These are phyloP conservation scores for Cymbidium sinense DNA, from an alignment of 106 monocot species.

Conservation along the genomic window DNA sequence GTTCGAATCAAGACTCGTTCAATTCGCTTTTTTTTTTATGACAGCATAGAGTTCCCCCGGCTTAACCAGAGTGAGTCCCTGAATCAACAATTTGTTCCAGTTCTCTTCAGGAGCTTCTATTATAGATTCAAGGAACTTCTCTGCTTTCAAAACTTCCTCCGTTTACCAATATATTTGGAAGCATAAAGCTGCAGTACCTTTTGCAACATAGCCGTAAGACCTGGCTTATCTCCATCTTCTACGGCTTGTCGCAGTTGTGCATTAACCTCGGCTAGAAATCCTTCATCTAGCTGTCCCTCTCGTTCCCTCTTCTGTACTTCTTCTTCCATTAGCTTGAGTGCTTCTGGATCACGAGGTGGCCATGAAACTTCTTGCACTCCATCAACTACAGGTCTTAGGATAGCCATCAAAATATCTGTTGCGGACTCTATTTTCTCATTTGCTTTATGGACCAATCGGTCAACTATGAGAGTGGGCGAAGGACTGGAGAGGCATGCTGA, in stretches of 20 bases:
- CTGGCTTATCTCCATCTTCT: slow-evolving; percentile 95
- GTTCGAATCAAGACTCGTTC: too few species aligned
- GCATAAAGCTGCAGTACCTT: slow-evolving; percentile 92
- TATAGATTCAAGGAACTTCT: too few species aligned
- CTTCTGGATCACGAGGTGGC: slow-evolving; percentile 68
- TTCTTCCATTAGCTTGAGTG: slow-evolving; percentile 54
- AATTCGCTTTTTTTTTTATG: too few species aligned
- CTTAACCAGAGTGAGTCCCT: too few species aligned
- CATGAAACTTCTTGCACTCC: slow-evolving; percentile 67
- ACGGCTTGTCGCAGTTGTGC: slow-evolving; percentile 90
- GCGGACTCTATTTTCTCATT: slow-evolving; percentile 79
- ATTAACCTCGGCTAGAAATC: slow-evolving; percentile 91
- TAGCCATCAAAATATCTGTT: slow-evolving; percentile 74
- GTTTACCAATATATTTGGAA: slow-evolving; percentile 68
- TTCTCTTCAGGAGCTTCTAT: too few species aligned
- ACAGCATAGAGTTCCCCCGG: too few species aligned
- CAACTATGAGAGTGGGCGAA: too few species aligned
- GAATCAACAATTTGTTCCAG: too few species aligned
- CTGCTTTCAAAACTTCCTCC: too few species aligned
- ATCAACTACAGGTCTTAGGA: slow-evolving; percentile 62
- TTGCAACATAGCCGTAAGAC: slow-evolving; percentile 88
- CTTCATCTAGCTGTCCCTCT: slow-evolving; percentile 89
- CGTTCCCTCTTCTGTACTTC: slow-evolving; percentile 62
- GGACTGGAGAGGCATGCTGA: too few species aligned
- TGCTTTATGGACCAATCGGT: slow-evolving; percentile 84